Evolutionary conservation across 1,284 basidiomycete genomes (phyloP).

Genomic region (Volvariella volvacea): DNA sequence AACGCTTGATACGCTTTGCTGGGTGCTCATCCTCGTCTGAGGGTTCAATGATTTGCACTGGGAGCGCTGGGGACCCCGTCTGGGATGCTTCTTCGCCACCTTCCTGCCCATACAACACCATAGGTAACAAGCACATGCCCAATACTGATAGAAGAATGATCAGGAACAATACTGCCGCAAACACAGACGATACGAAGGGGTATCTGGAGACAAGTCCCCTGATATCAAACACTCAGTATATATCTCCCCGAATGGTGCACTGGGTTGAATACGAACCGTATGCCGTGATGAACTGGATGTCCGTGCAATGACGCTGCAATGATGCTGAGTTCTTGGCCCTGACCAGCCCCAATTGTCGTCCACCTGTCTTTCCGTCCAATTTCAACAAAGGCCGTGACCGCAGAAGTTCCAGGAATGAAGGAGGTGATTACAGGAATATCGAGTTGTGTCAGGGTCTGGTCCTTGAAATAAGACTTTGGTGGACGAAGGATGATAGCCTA

Average conservation of each 20-base stretch:
- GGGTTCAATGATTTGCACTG: constrained; percentile 16
- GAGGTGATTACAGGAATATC: constrained; percentile 48
- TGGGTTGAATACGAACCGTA: constrained; percentile 42
- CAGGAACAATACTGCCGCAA: constrained; percentile 45
- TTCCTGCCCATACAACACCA: constrained; percentile 22
- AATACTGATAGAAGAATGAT: constrained; percentile 41
- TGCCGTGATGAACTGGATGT: constrained; percentile 51
- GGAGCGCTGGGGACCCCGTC: constrained; percentile 5
- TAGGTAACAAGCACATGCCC: constrained; percentile 46
- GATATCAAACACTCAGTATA: constrained; percentile 1
- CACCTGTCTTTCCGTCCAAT: constrained; percentile 66
- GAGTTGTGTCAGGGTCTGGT: constrained; percentile 36
- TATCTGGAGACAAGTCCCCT: constrained; percentile 68
- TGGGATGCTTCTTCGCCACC: background rate
- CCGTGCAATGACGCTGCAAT: constrained; percentile 54
- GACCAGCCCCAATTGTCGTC: constrained; percentile 56
- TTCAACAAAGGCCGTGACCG: constrained; percentile 48
- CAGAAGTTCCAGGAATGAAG: constrained; percentile 41
- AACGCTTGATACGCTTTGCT: constrained; percentile 17
- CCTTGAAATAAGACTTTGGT: constrained; percentile 30
- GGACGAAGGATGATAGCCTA: constrained; percentile 52
- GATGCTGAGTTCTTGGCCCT: constrained; percentile 66
- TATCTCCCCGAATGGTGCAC: background rate
- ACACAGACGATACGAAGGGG: constrained; percentile 44
- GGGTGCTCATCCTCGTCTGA: constrained; percentile 18